Conservation (phyloP, 257 asterid species). For the Nicotiana otophora region DNA sequence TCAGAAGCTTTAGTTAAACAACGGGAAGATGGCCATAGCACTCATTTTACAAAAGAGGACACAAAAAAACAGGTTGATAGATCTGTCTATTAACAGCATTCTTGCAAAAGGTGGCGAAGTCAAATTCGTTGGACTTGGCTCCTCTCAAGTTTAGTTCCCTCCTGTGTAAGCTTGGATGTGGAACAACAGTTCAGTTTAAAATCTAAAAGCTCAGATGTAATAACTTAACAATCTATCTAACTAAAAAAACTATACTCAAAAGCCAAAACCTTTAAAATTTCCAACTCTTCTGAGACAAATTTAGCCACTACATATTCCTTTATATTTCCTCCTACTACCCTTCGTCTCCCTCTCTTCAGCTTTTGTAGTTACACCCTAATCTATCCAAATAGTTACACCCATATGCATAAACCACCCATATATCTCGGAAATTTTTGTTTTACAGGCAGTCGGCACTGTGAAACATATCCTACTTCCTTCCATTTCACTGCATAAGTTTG, state of each 20-base stretch:
- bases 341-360: not conserved
- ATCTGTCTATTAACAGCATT: no score
- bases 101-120: no score
- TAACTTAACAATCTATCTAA: not conserved
- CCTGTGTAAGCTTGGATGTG: not conserved
- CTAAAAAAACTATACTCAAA: not conserved
- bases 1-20: not conserved
- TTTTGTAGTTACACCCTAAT: not conserved
- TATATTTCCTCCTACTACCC: not conserved
- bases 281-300: not conserved
- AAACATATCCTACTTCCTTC: no score
- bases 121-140: no score
- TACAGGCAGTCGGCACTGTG: no score
- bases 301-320: not conserved
- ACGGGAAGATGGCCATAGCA: no score
- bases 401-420: not conserved
- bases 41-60: no score
- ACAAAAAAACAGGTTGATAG: no score
- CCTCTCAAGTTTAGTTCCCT: no score
- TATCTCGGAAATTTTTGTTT: no score
- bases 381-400: not conserved
- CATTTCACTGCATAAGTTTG: no score
- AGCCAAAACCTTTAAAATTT: not conserved
- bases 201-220: not conserved
- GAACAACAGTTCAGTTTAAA: not conserved